phyloP scores from a whole-genome alignment of 305 asterid genomes.

The Andrographis paniculata region DNA sequence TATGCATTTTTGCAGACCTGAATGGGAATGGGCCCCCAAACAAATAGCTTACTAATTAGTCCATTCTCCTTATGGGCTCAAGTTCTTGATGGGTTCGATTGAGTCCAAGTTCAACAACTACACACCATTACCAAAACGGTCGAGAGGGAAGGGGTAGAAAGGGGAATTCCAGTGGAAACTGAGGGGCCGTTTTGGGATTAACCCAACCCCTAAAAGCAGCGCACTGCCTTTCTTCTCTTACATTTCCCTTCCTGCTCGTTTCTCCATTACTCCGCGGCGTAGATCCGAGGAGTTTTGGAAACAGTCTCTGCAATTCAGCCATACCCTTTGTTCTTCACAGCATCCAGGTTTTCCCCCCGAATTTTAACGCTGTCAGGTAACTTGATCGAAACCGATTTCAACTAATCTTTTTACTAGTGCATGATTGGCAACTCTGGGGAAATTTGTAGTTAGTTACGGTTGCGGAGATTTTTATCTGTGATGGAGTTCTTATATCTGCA shows the following conservation, averaged over 20 bases:
- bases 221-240: background rate
- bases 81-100: too few species aligned
- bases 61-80: too few species aligned
- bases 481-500: background rate
- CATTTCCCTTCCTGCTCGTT: slow-evolving; percentile 8
- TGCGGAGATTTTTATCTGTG: background rate
- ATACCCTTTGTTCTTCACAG: background rate
- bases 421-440: background rate
- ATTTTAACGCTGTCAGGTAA: slow-evolving; percentile 22
- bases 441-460: background rate
- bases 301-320: slow-evolving; percentile 3
- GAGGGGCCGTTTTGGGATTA: slow-evolving; percentile 11
- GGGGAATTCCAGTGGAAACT: background rate
- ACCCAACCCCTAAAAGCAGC: slow-evolving; percentile 23
- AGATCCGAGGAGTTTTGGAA: slow-evolving; percentile 67
- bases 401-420: background rate
- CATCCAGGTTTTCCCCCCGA: slow-evolving; percentile 15
- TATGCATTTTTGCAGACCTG: too few species aligned
- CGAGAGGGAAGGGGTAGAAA: slow-evolving; percentile 19
- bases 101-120: too few species aligned
- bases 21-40: too few species aligned
- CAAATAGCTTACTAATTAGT: too few species aligned
- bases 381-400: slow-evolving; percentile 3
- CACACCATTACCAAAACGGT: too few species aligned
- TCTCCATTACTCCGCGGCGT: slow-evolving; percentile 61